Conservation (phyloP, 768 basidiomycete genomes). For the Leccinellum albellum region DNA sequence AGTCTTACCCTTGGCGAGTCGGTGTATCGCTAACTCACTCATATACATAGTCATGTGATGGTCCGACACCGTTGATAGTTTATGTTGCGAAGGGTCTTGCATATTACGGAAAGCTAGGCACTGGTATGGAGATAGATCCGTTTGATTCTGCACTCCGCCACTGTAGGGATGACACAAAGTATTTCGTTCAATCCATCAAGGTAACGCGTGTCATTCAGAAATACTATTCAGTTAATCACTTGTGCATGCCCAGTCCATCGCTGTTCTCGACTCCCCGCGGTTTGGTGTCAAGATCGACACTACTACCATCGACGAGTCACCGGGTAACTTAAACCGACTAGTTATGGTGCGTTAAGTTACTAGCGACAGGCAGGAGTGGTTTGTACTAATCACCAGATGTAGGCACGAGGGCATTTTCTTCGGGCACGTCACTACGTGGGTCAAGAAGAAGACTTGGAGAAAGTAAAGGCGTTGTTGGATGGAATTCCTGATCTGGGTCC, state of each 20-base stretch:
- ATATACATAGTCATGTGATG: not conserved
- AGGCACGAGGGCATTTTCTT: conserved; percentile 1
- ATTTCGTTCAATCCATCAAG: conserved; percentile 7
- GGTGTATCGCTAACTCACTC: not conserved
- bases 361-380: not conserved
- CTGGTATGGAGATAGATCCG: not conserved
- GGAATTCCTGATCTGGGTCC: not conserved
- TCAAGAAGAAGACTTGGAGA: not conserved
- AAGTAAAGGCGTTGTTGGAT: not conserved
- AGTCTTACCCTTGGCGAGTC: not conserved
- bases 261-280: conserved; percentile 1
- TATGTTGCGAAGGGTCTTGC: conserved; percentile 5
- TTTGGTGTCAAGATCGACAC: not conserved
- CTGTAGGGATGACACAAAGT: not conserved
- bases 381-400: not conserved
- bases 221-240: not conserved
- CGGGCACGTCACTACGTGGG: not conserved
- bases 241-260: not conserved
- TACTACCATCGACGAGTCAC: not conserved
- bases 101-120: not conserved
- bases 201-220: not conserved
- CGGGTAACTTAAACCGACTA: not conserved
- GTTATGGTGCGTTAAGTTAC: not conserved
- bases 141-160: not conserved
- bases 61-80: not conserved